Base-by-base conservation (phyloP, 164 flowering plant genomes). In the Sextonia rubra region DNA sequence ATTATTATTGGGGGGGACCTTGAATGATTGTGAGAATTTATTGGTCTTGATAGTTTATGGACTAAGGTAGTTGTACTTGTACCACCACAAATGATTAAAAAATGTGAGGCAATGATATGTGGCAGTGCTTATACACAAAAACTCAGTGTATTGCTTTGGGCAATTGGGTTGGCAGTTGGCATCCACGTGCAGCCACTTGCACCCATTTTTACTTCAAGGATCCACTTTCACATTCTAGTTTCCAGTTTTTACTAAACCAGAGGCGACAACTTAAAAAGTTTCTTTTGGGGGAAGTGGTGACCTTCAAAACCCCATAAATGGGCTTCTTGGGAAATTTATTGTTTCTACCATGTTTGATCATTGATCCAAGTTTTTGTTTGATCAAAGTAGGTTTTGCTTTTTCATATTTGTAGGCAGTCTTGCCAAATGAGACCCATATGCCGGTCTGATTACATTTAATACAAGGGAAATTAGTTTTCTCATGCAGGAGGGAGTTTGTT, bases 11-110 rank as follows among this genome's bases (percentile, higher is more conserved):
- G 1, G 17, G 17, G 4, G 20, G 58, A 14, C 20, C 58, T 15
- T 52, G 58, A 52, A 52, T 52, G 58, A 52, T 52, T 52, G 58
- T 52, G 58, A 52, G 58, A 52, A 52, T 52, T 52, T 52, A 52
- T 52, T 11, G 20, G 58, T 52, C 20, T 17, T 52, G 20, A 52
- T 52, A 14, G 58, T 2, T 52, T 52, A 52, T 52, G 58, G 58
- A 52, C 58, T 52, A 18, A 52, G 58, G 58, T 52, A 2, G 58
- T 52, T 52, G 58, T 52, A 52, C 58, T 52, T 52, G 58, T 52
- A 52, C 58, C 58, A 14, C 20, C 58, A 52, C 58, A 52, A 52
- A 52, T 52, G 58, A 52, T 52, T 52, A 52, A 52, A 52, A 52
- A 5, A 32, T 32, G 44, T 52, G 58, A 18, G 20, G 20, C 58